Percentiles rank a stretch among this genome's conserved stretches.
Conservation (phyloP, 768 basidiomycete genomes). For the Dioszegia aurantiaca region DNA sequence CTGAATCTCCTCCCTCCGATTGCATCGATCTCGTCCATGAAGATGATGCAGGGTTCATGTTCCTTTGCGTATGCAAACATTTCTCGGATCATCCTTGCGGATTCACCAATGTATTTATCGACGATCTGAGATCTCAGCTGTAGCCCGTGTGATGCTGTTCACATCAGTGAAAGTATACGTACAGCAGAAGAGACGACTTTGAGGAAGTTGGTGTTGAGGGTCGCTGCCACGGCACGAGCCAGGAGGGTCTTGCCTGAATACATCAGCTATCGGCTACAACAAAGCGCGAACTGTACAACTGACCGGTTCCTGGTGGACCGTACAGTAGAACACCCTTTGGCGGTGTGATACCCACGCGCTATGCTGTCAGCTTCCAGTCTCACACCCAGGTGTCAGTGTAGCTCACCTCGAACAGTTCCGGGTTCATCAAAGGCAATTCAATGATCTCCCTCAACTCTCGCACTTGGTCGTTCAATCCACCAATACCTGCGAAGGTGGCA, state of each 20-base stretch:
- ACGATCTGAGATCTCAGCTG: conserved; percentile 46
- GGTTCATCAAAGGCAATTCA: conserved; percentile 87
- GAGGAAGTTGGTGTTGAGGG: conserved; percentile 90
- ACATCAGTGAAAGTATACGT: conserved; percentile 60
- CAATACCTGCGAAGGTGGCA: conserved; percentile 93
- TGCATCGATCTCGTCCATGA: conserved; percentile 86
- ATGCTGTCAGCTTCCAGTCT: conserved; percentile 9
- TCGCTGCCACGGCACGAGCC: conserved; percentile 93
- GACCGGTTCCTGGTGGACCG: conserved; percentile 92
- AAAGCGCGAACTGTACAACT: not conserved
- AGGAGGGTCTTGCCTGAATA: conserved; percentile 73
- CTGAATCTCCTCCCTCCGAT: conserved; percentile 89
- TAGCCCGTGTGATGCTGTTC: not conserved
- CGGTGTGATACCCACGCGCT: conserved; percentile 92
- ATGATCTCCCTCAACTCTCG: conserved; percentile 96
- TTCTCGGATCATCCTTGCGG: conserved; percentile 89
- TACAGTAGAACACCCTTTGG: conserved; percentile 95
- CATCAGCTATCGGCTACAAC: not conserved
- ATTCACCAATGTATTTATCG: conserved; percentile 90
- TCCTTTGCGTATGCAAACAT: conserved; percentile 99
- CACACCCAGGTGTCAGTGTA: not conserved
- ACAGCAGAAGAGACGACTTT: conserved; percentile 98
- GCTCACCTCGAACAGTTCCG: conserved; percentile 71
- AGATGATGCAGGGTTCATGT: conserved; percentile 97
- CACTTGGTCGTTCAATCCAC: conserved; percentile 92